Percentiles rank a stretch among this genome's conserved stretches.
Evolutionary conservation across 805 yeast species (phyloP).

Genomic region (Tanozyma kutaoensis): DNA sequence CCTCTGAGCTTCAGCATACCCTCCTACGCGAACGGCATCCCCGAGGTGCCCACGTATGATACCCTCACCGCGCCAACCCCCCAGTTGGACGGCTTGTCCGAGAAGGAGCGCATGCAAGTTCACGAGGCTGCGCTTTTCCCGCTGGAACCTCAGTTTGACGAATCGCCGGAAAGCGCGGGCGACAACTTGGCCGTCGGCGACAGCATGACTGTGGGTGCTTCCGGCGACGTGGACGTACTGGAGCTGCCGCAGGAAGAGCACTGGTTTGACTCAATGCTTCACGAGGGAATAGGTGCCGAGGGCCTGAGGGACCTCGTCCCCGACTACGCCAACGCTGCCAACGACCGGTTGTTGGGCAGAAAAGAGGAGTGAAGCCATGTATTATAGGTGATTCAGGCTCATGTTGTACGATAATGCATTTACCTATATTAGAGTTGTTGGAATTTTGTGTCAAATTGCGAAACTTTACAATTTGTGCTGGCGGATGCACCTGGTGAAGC

Average conservation of each 20-base stretch:
- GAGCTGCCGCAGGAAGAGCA: slow-evolving; percentile 6
- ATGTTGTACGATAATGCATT: no score
- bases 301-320: slow-evolving; percentile 20
- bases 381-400: no score
- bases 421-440: no score
- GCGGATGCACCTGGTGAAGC: no score
- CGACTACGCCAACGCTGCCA: slow-evolving; percentile 13
- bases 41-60: slow-evolving; percentile 12
- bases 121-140: slow-evolving; percentile 53
- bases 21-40: no score
- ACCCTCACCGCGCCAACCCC: slow-evolving; percentile 6
- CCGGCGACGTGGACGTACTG: background rate
- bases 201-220: background rate
- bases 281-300: slow-evolving; percentile 8
- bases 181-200: background rate
- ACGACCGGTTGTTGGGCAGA: slow-evolving; percentile 16
- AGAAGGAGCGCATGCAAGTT: slow-evolving; percentile 41
- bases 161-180: slow-evolving; percentile 2
- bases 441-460: no score
- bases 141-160: slow-evolving; percentile 29
- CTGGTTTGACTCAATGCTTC: slow-evolving; percentile 5
- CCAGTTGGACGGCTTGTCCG: slow-evolving; percentile 21
- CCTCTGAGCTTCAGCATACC: no score
- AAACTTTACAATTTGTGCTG: no score
- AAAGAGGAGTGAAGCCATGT: no score